Evolutionary conservation across 768 basidiomycete species (phyloP), one percentile per base, ranked within the genome.

Genomic region (Russula dissimulans): DNA sequence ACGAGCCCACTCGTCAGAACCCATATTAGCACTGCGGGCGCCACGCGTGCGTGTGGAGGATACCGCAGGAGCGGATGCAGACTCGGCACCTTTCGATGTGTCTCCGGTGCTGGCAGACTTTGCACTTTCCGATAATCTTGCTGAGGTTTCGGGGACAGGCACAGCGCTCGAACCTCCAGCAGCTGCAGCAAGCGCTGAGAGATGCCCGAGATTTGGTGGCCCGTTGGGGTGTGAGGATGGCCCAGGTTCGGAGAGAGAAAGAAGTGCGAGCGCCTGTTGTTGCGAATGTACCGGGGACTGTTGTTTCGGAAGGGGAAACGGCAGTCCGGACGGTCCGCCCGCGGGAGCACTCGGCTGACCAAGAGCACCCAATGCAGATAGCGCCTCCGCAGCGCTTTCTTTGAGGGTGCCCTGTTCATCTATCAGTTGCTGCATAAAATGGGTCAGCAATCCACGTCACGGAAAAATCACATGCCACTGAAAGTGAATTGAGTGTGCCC

Each of bases 1-100:
- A 61, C 86, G 78, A 36, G 79, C 82, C 89, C 89, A 91, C 67
- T 90, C 89, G 54, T 88, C 87, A 46, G 80, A 81, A 0, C 84
- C 85, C 80, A 87, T 85, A 0, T 81, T 76, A 8, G 85, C 78
- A 45, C 75, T 78, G 39, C 83, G 75, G n/a, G 77, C 77, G 4
- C 81, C 77, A n/a, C 83, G 74, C 5, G 62, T 54, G n/a, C 62
- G 58, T 1, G 71, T 54, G 12, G 76, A 51, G 7, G 74, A 54
- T 14, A 60, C 22, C 45, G 71, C 56, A 12, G 66, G 41, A 36
- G 57, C 61, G 5, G 56, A 41, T 11, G 54, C 53, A 18, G 34
- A 26, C 22, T 26, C 22, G 2, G 2, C 41, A 9, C 50, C 45
- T 11, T 57, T 57, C 5, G 54, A 26, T 31, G 49, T 6, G 11